Evolutionary conservation across 768 basidiomycete genomes (phyloP), one percentile per base, ranked within the genome.

Genomic region (Boletus bicolor): DNA sequence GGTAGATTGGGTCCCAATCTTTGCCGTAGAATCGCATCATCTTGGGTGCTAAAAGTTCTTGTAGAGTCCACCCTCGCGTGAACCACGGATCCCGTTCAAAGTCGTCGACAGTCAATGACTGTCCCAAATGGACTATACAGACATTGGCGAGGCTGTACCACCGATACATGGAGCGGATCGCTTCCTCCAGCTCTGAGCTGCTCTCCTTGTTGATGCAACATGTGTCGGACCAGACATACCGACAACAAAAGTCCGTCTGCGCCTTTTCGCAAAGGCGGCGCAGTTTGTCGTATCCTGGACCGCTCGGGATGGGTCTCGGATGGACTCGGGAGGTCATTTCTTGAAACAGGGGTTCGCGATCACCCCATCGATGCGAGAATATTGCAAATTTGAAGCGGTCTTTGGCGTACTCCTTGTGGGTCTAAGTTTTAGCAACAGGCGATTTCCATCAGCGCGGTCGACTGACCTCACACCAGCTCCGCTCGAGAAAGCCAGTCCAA

Each of bases 71-170:
- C 6, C 58, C 52, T 12, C 58, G 26, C 8, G 49, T 55, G 37
- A 62, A 64, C 62, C 62, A 64, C 7, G 53, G 51, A 0, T 62
- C 58, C 9, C 24, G 21, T 0, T 39, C 53, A 47, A 61, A 61
- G 49, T 64, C 52, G 19, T 55, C 63, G 42, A 64, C 41, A 14
- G 53, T 43, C 26, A n/a, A 17, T 1, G 63, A 61, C 7, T 39
- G 37, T 17, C 53, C 53, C 35, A 61, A 14, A 43, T 64, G 50
- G 2, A 64, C 58, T 48, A 64, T 64, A 4, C 54, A 61, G 47
- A 61, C 34, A 15, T 61, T n/a, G 26, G 62, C 62, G 4, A 60
- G 44, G 32, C 49, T 63, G 36, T 63, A 62, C 58, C 63, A 56
- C 14, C 34, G 53, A 26, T 52, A 61, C 45, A 62, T 64, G 49